Conservation (phyloP, 106 monocot species). For the Cymbidium sinense region DNA sequence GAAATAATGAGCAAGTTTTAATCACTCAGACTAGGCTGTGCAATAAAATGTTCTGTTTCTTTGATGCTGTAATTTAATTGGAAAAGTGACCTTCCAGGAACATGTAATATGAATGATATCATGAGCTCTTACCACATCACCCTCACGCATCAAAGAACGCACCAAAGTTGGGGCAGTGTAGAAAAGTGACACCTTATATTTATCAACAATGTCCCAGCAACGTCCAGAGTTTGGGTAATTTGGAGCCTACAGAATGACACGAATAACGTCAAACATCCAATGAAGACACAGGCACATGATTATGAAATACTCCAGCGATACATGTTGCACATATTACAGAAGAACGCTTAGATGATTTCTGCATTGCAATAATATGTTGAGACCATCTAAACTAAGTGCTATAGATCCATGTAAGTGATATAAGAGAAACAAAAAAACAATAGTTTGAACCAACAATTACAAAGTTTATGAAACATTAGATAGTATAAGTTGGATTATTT, state of each 20-base stretch:
- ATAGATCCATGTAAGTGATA: background rate
- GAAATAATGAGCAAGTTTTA: background rate
- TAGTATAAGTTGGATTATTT: background rate
- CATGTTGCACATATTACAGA: no score
- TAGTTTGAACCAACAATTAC: background rate
- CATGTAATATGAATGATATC: background rate
- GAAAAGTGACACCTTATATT: constrained; percentile 88
- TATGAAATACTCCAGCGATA: no score
- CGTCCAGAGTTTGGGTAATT: constrained; percentile 88
- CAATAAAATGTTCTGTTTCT: background rate
- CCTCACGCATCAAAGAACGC: constrained; percentile 91
- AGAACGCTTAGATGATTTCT: no score
- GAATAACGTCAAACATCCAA: background rate
- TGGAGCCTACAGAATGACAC: constrained; percentile 51
- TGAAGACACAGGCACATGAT: background rate
- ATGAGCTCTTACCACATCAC: constrained; percentile 44
- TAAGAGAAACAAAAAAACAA: background rate
- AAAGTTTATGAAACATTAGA: background rate
- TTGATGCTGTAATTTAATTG: background rate
- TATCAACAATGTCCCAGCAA: constrained; percentile 98
- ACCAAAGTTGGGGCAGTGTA: constrained; percentile 97
- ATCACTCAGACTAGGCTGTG: background rate
- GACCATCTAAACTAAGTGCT: background rate
- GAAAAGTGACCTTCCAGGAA: background rate
- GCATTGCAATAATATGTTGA: background rate